A percentile compares a stretch with the other conserved stretches of the same genome.
Evolutionary conservation across 2,329 filamentous ascomycete genomes (phyloP).

Genomic region (Neodidymelliopsis sp.): DNA sequence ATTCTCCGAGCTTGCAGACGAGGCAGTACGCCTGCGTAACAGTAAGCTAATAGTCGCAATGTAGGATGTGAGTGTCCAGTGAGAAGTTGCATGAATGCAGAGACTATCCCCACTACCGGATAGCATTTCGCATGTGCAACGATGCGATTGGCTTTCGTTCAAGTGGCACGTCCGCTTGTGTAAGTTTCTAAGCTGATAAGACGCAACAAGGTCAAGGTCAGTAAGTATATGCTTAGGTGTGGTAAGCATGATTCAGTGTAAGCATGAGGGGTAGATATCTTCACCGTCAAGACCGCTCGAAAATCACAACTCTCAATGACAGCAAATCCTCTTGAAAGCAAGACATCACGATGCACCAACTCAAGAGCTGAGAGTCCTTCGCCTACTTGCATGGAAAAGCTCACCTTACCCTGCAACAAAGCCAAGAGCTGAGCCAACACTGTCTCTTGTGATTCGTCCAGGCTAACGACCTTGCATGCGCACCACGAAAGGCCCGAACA

Average conservation of each 20-base stretch:
- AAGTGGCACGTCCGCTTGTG: neutral
- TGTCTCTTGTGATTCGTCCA: slow-evolving; percentile 20
- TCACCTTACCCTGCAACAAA: slow-evolving; percentile 20
- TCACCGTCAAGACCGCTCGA: neutral
- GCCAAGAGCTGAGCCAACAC: slow-evolving; percentile 29
- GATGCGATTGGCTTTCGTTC: neutral
- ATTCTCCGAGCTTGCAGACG: slow-evolving; percentile 10
- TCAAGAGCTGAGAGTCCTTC: slow-evolving; percentile 3
- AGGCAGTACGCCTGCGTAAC: slow-evolving; percentile 20
- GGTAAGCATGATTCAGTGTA: slow-evolving; percentile 4
- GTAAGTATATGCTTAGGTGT: neutral
- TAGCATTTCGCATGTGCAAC: slow-evolving; percentile 2
- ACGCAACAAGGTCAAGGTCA: slow-evolving; percentile 1
- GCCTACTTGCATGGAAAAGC: slow-evolving; percentile 7
- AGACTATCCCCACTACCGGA: neutral
- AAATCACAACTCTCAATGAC: too few species aligned
- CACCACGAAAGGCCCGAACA: slow-evolving; percentile 12
- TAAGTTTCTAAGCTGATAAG: neutral
- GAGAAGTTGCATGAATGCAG: neutral
- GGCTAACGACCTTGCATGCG: slow-evolving; percentile 22
- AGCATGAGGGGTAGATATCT: neutral
- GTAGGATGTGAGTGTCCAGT: slow-evolving; percentile 21
- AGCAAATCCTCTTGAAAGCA: too few species aligned
- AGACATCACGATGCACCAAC: too few species aligned
- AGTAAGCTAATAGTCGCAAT: slow-evolving; percentile 25